A percentile compares a stretch with the other conserved stretches of the same genome.
These are phyloP conservation scores for Chrysochromulina tobinii DNA, from an alignment of 78 protist species.

Conservation along the genomic window DNA sequence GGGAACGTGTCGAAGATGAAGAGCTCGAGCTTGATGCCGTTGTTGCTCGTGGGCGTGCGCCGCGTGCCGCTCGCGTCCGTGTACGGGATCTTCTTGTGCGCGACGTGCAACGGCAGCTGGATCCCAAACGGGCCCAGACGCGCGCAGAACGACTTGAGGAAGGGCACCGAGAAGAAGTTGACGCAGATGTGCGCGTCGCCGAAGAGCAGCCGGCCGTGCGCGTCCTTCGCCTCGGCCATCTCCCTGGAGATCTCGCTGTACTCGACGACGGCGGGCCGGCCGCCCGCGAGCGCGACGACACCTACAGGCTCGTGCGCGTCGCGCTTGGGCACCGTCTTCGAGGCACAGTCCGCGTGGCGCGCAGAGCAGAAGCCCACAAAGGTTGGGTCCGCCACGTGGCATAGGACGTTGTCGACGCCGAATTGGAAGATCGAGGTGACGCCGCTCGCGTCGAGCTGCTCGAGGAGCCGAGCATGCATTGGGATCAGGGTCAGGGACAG, in stretches of 20 bases:
- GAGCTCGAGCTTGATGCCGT: conserved; percentile 55
- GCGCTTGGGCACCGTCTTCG: conserved; percentile 23
- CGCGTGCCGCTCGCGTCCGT: not conserved
- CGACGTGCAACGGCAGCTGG: conserved; percentile 40
- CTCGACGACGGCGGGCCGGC: conserved; percentile 36
- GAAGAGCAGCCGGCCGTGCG: conserved; percentile 29
- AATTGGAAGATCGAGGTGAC: not conserved
- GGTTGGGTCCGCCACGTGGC: conserved; percentile 44
- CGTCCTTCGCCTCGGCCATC: not conserved
- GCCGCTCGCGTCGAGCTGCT: not conserved
- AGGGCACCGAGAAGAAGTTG: conserved; percentile 10
- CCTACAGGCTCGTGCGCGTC: conserved; percentile 51
- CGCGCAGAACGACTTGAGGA: not conserved
- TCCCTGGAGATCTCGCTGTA: conserved; percentile 53
- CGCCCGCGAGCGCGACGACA: not conserved
- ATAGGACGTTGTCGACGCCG: conserved; percentile 8
- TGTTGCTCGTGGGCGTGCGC: not conserved
- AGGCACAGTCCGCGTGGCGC: not conserved
- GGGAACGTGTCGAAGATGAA: conserved; percentile 57
- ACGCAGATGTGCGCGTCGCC: conserved; percentile 39
- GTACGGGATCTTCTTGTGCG: conserved; percentile 41
- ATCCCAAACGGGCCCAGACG: too few relatives aligned
- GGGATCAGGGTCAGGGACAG: too few relatives aligned
- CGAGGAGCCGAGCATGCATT: too few relatives aligned
- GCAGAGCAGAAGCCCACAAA: conserved; percentile 35